A percentile compares a stretch with the other conserved stretches of the same genome.
phyloP scores from a whole-genome alignment of 768 basidiomycete species.

The Clathrus columnatus region DNA sequence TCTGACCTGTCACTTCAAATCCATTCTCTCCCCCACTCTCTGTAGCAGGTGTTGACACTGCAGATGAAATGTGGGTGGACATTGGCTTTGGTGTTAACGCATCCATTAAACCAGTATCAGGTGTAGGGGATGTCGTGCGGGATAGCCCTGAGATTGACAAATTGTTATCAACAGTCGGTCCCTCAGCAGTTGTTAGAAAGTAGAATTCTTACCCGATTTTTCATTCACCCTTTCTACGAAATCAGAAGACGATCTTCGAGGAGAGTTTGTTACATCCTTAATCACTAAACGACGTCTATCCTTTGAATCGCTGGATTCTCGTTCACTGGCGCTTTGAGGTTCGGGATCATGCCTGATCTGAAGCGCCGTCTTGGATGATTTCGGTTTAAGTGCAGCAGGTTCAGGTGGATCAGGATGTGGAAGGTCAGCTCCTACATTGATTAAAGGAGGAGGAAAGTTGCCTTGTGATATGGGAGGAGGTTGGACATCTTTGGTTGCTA shows the following conservation, averaged over 20 bases:
- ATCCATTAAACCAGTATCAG: constrained; percentile 12
- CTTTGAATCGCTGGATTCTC: constrained; percentile 27
- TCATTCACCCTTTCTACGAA: neutral
- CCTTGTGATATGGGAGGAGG: too few species aligned
- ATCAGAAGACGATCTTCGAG: constrained; percentile 20
- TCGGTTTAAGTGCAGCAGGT: neutral
- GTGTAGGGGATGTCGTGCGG: constrained; percentile 25
- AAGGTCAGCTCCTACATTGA: too few species aligned
- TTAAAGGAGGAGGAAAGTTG: too few species aligned
- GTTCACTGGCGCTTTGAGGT: constrained; percentile 28
- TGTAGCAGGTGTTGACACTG: constrained; percentile 26
- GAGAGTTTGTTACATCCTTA: constrained; percentile 59
- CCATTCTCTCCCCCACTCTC: constrained; percentile 23
- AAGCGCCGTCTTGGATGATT: neutral
- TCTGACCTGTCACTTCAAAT: neutral
- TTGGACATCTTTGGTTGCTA: neutral
- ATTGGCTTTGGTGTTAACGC: constrained; percentile 39
- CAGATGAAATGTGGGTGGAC: constrained; percentile 31
- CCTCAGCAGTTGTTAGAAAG: too few species aligned
- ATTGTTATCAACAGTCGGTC: constrained; percentile 29
- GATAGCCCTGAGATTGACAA: constrained; percentile 25
- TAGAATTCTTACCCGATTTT: neutral
- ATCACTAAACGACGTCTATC: constrained; percentile 36
- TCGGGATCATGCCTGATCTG: constrained; percentile 25
- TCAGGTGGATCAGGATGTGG: too few species aligned